Evolutionary conservation across 768 basidiomycete species (phyloP), one percentile per base, ranked within the genome.

Genomic region (Mycena alexandri): DNA sequence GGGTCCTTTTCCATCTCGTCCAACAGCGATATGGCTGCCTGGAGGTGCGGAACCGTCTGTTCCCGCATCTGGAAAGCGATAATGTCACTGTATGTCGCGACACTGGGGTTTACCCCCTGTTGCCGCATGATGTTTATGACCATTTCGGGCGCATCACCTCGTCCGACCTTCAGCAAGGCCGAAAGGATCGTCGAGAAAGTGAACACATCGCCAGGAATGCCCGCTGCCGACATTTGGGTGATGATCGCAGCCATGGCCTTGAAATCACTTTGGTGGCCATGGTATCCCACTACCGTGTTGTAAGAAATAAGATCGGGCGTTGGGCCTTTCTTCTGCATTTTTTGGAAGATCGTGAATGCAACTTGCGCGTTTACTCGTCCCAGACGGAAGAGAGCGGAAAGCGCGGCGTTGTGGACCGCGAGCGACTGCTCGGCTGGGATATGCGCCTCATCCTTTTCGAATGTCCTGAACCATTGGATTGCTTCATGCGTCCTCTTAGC

Each of bases 101-200:
- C 87, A 66, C 91, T 95, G 25, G 94, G 89, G 69, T 86, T 76
- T 44, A 96, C 80, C 22, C 90, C 90, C 61, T 93, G 88, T 72
- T 87, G 86, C 72, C 84, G 78, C 96, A 98, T 98, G 65, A 93
- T 81, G 48, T 82, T 79, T 54, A 95, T 77, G 22, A 95, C 84
- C 29, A 87, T 80, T 22, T 85, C 80, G 7, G 87, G 85, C 1
- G 93, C 91, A 71, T 95, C 90, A 29, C 84, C 78, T 61, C 89
- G 84, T 12, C 90, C 89, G 16, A 86, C 87, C 69, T 86, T 87
- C 55, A 95, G 85, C 59, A 97, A 76, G 1, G 93, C 91, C 25
- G 90, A 87, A 19, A 98, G 87, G 36, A 98, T 84, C 14, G 90
- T 95, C 5, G 96, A 95, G 77, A 91, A 98, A 0, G 93, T 98